A percentile compares a stretch with the other conserved stretches of the same genome.
These are phyloP conservation scores for Aspergillus hancockii DNA, from an alignment of 495 filamentous ascomycete genomes.

Conservation along the genomic window DNA sequence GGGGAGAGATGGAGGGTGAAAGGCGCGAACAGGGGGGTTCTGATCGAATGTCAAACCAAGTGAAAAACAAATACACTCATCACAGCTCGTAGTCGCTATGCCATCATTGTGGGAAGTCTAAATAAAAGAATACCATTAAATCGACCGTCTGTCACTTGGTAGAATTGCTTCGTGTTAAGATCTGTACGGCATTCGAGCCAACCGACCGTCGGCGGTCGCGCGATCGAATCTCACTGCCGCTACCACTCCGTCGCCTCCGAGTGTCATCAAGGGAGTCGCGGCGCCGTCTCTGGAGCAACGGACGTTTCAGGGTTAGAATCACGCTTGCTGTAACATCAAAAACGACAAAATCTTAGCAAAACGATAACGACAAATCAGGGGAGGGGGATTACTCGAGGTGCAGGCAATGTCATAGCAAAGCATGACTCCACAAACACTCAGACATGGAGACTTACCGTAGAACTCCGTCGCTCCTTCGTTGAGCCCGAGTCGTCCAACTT, in stretches of 20 bases:
- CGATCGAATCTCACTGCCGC: constrained; percentile 47
- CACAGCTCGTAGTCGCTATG: constrained; percentile 47
- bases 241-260: constrained; percentile 48
- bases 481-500: constrained; percentile 68
- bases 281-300: constrained; percentile 54
- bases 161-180: constrained; percentile 51
- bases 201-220: constrained; percentile 44
- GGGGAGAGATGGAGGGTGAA: constrained; percentile 16
- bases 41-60: constrained; percentile 29
- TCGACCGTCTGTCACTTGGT: constrained; percentile 37
- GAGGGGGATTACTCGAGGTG: constrained; percentile 10
- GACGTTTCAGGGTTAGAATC: constrained; percentile 55
- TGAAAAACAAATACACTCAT: constrained; percentile 28
- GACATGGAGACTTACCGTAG: constrained; percentile 42
- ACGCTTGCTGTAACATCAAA: constrained; percentile 44
- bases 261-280: constrained; percentile 44
- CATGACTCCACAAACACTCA: constrained; percentile 17
- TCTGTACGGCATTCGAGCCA: constrained; percentile 41
- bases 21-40: constrained; percentile 20
- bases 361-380: constrained; percentile 30
- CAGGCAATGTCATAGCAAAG: constrained; percentile 18
- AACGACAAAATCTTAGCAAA: constrained; percentile 46
- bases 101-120: constrained; percentile 37
- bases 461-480: constrained; percentile 48
- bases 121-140: constrained; percentile 32